Base-by-base conservation (phyloP, 1,139 yeast species). In the Nakaseomyces kungkrabaensis region DNA sequence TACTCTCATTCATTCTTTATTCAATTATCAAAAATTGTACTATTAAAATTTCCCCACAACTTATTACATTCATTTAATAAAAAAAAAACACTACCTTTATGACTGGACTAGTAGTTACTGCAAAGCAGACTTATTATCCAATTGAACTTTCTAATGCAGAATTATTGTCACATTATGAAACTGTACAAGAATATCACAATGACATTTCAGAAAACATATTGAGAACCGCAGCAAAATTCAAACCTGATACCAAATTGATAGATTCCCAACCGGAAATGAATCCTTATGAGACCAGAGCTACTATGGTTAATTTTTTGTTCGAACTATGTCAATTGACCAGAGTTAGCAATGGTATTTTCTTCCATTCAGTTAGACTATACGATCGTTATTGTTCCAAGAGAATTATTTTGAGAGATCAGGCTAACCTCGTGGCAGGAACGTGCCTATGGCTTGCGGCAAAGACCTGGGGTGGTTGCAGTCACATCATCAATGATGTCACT, bases 391-490 rank as follows among this genome's bases (percentile, higher is more conserved):
- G 96, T 65, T 85, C 97, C 37, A 85, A 82, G 61, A 76, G 98
- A 56, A 84, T 90, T 22, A 95, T 90, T n/a, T 86, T 84, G 69
- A 86, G 85, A 62, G 81, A 89, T 57, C 97, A 92, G 66, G 89
- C 88, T 66, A 97, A 90, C 66, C 72, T 92, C 55, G 92, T 92
- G 11, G 96, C 96, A 2, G 85, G 96, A 61, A 85, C 96, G 1
- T 87, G 96, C 4, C 74, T 92, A 50, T 90, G 97, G 97, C 81
- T 92, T 45, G 96, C 97, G 6, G 88, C 95, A 49, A 92, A 92
- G 62, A 69, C 79, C 3, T 77, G 75, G 65, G 88, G 88, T 45
- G 88, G 88, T 34, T 81, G 82, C 62, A 80, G 80, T 59, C 88
- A 68, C 87, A 85, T 67, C 89, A 87, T 68, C 78, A 95, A 54